phyloP scores from a whole-genome alignment of 441 rosid genomes.

The Erysimum cheiri region DNA sequence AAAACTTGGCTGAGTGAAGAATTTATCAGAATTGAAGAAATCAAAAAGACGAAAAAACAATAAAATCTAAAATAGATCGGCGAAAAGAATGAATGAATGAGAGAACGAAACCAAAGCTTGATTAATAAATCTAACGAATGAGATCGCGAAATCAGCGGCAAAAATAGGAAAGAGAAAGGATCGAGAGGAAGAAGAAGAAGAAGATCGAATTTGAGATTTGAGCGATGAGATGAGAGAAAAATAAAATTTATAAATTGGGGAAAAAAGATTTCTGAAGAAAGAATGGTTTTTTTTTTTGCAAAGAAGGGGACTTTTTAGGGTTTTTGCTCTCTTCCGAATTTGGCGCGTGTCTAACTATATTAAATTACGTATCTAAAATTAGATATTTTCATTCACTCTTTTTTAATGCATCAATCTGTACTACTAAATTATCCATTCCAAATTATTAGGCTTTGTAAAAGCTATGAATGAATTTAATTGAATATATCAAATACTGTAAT shows the following conservation, averaged over 20 bases:
- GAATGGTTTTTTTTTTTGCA: constrained; percentile 17
- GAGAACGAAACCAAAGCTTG: not conserved
- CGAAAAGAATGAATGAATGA: constrained; percentile 11
- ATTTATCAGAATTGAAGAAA: too few relatives aligned
- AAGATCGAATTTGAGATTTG: constrained; percentile 28
- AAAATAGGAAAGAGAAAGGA: too few relatives aligned
- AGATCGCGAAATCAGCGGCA: constrained; percentile 36
- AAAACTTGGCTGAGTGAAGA: too few relatives aligned
- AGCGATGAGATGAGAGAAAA: constrained; percentile 34
- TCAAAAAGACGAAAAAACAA: too few relatives aligned
- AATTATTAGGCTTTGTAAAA: not conserved
- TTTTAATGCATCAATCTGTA: not conserved
- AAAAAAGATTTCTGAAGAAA: not conserved
- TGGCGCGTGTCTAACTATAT: constrained; percentile 45
- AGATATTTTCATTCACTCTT: not conserved
- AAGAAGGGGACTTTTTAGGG: constrained; percentile 21
- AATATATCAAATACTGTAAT: too few relatives aligned
- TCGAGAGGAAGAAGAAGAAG: constrained; percentile 30
- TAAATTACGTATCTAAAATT: not conserved
- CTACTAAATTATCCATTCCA: not conserved
- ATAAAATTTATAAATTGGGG: not conserved
- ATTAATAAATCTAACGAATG: constrained; percentile 5
- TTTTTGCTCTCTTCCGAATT: constrained; percentile 25
- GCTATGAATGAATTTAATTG: too few relatives aligned
- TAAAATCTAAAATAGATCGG: constrained; percentile 34